Percentiles rank a stretch among this genome's conserved stretches.
Evolutionary conservation across 176 grass and related monocot genomes (phyloP).

Genomic region (Ensete ventricosum): DNA sequence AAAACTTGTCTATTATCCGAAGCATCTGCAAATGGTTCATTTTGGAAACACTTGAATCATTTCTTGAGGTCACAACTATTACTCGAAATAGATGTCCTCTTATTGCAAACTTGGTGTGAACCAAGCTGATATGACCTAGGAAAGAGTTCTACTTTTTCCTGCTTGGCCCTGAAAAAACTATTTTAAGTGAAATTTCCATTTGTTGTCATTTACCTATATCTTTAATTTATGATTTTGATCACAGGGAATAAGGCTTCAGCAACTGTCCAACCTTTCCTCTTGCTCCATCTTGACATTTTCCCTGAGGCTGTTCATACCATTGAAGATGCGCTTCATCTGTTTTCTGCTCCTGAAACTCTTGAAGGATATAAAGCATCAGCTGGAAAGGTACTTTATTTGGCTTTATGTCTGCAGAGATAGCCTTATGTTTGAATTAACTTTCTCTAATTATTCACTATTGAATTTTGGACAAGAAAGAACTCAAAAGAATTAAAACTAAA

Average conservation of each 20-base stretch:
- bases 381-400: slow-evolving; percentile 53
- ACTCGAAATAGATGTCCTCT: no score
- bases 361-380: slow-evolving; percentile 87
- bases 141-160: no score
- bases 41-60: no score
- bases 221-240: neutral
- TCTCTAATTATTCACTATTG: neutral
- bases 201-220: neutral
- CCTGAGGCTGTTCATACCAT: slow-evolving; percentile 63
- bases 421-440: neutral
- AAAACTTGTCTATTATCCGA: no score
- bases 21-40: no score
- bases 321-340: slow-evolving; percentile 66
- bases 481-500: no score
- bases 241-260: slow-evolving; percentile 80
- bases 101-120: no score
- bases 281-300: slow-evolving; percentile 96
- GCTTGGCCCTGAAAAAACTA: no score
- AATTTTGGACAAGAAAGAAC: neutral
- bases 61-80: no score
- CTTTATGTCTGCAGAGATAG: neutral
- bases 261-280: slow-evolving; percentile 75
- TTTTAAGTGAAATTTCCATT: neutral
- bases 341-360: slow-evolving; percentile 66
- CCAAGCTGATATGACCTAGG: no score